Conservation (phyloP, 371 early-diverging fungal genomes). For the Funneliformis caledonium region DNA sequence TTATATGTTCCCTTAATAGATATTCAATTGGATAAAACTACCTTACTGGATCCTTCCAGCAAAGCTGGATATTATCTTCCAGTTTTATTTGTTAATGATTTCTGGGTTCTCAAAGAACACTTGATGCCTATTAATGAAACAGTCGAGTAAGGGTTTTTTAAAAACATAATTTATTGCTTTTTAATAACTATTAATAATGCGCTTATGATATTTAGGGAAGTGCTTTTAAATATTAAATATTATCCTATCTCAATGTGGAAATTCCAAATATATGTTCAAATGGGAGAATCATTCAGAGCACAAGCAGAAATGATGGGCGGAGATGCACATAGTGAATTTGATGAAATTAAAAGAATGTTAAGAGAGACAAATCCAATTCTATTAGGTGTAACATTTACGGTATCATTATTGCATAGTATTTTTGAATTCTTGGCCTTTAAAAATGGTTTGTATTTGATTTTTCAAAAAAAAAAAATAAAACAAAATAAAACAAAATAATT, state of each 20-base stretch:
- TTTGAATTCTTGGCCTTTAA: conserved; percentile 96
- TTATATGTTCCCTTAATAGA: conserved; percentile 44
- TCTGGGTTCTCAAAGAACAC: conserved; percentile 84
- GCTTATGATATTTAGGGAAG: conserved; percentile 46
- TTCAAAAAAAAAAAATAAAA: neutral
- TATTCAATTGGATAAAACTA: conserved; percentile 54
- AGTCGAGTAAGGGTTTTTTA: conserved; percentile 53
- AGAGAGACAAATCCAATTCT: conserved; percentile 88
- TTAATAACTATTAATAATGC: neutral
- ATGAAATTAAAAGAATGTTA: conserved; percentile 76
- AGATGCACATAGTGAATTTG: conserved; percentile 42
- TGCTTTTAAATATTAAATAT: conserved; percentile 73
- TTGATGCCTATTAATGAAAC: conserved; percentile 76
- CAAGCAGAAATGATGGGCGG: conserved; percentile 58
- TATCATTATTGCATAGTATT: conserved; percentile 81
- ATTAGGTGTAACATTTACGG: conserved; percentile 76
- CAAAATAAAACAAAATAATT: neutral
- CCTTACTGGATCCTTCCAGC: conserved; percentile 47
- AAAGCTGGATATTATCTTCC: conserved; percentile 70
- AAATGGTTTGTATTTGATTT: conserved; percentile 64
- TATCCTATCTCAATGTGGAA: conserved; percentile 78
- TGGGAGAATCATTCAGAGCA: conserved; percentile 69
- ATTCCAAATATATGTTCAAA: conserved; percentile 69
- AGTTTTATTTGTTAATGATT: conserved; percentile 80
- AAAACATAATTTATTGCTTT: neutral